Conservation (phyloP, 176 grass and related monocot species). For the Cenchrus fungigraminus region DNA sequence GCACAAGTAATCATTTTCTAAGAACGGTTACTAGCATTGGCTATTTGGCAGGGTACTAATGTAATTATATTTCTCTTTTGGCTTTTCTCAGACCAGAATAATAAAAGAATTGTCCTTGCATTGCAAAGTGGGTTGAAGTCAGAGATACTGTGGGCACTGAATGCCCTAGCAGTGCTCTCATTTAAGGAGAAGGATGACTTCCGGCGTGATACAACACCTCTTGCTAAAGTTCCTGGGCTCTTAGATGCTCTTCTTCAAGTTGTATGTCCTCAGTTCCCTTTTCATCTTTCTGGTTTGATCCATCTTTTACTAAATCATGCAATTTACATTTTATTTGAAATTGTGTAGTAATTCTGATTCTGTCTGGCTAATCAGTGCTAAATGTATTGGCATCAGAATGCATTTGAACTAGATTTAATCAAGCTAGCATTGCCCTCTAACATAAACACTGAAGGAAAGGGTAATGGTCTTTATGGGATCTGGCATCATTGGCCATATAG, state of each 20-base stretch:
- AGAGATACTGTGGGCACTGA: conserved; percentile 95
- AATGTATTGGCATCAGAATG: conserved; percentile 10
- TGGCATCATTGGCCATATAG: conserved; percentile 1
- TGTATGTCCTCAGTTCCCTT: conserved; percentile 57
- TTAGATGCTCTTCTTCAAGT: conserved; percentile 98
- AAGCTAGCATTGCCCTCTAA: background rate
- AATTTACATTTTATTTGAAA: conserved; percentile 1
- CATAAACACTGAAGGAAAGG: conserved; percentile 6
- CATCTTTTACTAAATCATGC: conserved; percentile 21
- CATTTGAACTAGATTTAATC: conserved; percentile 22
- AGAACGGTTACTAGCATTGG: background rate
- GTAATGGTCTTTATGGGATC: background rate
- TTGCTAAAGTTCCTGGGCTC: conserved; percentile 91
- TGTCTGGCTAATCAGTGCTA: conserved; percentile 22
- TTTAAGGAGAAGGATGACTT: conserved; percentile 99
- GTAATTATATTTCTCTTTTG: conserved; percentile 35
- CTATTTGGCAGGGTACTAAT: background rate
- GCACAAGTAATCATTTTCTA: conserved; percentile 23
- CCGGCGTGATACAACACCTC: conserved; percentile 77
- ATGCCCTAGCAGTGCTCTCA: conserved; percentile 86
- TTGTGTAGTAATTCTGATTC: background rate
- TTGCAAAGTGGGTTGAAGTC: conserved; percentile 97
- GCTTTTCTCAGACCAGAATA: conserved; percentile 88
- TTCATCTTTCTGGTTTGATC: conserved; percentile 29
- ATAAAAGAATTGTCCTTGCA: conserved; percentile 98